Percentiles rank a stretch among this genome's conserved stretches.
phyloP scores from a whole-genome alignment of 495 filamentous ascomycete species.

The Terfezia claveryi region DNA sequence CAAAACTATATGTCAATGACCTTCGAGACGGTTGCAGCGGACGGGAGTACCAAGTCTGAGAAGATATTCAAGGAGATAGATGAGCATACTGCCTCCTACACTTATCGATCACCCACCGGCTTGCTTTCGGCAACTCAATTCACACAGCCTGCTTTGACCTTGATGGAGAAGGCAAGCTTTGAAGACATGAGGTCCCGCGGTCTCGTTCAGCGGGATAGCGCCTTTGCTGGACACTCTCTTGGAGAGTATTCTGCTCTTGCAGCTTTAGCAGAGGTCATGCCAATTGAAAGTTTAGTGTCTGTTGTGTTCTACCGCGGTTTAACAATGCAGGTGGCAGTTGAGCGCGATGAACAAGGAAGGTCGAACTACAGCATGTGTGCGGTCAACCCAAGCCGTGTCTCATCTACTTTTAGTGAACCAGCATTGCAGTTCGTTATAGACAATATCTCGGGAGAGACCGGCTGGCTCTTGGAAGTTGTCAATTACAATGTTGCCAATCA shows the following conservation, averaged over 20 bases:
- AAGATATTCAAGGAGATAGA: constrained; percentile 97
- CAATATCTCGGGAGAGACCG: constrained; percentile 75
- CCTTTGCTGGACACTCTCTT: constrained; percentile 91
- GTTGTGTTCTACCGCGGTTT: constrained; percentile 98
- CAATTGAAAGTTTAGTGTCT: constrained; percentile 91
- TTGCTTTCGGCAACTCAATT: constrained; percentile 96
- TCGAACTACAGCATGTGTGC: constrained; percentile 98
- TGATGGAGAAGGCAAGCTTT: constrained; percentile 99
- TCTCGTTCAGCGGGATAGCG: constrained; percentile 84
- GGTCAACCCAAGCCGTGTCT: constrained; percentile 92
- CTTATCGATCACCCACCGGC: constrained; percentile 85
- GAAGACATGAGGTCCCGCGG: constrained; percentile 98
- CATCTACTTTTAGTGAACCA: constrained; percentile 66
- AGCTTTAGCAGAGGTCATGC: constrained; percentile 94
- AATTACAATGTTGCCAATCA: constrained; percentile 97
- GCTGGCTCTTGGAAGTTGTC: constrained; percentile 93
- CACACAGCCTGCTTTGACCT: constrained; percentile 85
- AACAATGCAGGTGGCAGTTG: constrained; percentile 98
- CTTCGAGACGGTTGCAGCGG: constrained; percentile 80
- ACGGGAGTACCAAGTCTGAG: constrained; percentile 86
- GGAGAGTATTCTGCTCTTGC: constrained; percentile 96
- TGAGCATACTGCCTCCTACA: constrained; percentile 81
- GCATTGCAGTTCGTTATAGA: constrained; percentile 88
- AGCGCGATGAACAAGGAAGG: constrained; percentile 75
- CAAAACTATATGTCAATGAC: constrained; percentile 99